A percentile compares a stretch with the other conserved stretches of the same genome.
phyloP scores from a whole-genome alignment of 2,329 filamentous ascomycete genomes.

The Hypoxylon sp. region DNA sequence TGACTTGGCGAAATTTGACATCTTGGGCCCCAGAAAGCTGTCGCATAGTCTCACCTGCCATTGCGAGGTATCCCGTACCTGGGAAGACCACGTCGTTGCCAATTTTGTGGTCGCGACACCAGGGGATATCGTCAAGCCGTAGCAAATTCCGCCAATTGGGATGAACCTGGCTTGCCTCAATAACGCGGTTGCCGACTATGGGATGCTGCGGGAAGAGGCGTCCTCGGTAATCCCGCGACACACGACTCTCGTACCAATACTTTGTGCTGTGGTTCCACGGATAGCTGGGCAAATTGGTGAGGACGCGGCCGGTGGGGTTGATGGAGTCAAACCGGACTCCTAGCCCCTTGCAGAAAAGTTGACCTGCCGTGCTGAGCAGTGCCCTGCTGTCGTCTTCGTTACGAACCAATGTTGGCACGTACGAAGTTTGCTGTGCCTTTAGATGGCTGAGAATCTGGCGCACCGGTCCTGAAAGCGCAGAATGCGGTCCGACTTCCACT shows the following conservation, averaged over 20 bases:
- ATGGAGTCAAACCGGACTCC: neutral
- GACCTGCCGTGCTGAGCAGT: neutral
- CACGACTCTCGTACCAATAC: conserved; percentile 45
- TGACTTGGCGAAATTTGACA: neutral
- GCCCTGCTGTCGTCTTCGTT: neutral
- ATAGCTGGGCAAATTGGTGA: conserved; percentile 49
- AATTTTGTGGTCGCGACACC: conserved; percentile 62
- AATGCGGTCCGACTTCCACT: neutral
- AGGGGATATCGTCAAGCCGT: conserved; percentile 52
- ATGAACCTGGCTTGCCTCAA: neutral
- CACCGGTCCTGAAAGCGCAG: neutral
- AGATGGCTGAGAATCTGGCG: neutral
- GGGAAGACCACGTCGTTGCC: conserved; percentile 53
- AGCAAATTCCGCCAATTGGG: conserved; percentile 31
- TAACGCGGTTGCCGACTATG: neutral
- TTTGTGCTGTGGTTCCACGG: conserved; percentile 46
- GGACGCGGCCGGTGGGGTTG: neutral
- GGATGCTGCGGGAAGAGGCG: conserved; percentile 30
- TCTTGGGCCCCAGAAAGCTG: conserved; percentile 33
- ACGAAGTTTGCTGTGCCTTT: neutral
- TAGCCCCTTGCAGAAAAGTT: neutral
- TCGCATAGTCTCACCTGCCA: conserved; percentile 52
- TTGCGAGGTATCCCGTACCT: conserved; percentile 56
- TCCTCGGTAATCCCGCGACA: conserved; percentile 45
- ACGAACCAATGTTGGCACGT: neutral